Conservation (phyloP, 2,329 filamentous ascomycete genomes). For the Colletotrichum salicis region DNA sequence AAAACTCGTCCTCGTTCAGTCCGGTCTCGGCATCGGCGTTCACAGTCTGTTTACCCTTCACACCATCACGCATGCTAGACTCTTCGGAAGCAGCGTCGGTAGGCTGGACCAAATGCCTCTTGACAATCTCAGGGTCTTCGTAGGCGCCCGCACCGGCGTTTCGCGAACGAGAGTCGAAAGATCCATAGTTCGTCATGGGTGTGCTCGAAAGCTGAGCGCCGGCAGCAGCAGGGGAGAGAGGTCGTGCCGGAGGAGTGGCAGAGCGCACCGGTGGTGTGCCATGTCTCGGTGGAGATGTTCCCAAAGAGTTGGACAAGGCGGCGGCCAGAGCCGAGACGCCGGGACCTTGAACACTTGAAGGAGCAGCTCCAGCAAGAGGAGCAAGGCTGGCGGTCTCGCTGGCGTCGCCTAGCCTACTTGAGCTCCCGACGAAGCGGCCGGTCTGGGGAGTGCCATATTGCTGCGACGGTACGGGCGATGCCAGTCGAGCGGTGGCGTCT, state of each 20-base stretch:
- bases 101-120: constrained; percentile 84
- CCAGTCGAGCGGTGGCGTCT: constrained; percentile 69
- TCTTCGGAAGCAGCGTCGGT: constrained; percentile 61
- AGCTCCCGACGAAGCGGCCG: constrained; percentile 55
- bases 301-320: constrained; percentile 81
- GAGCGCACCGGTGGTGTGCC: constrained; percentile 72
- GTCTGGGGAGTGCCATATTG: constrained; percentile 50
- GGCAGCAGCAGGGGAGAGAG: constrained; percentile 55
- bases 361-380: constrained; percentile 72
- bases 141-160: constrained; percentile 67
- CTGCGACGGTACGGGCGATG: constrained; percentile 63
- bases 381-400: constrained; percentile 64
- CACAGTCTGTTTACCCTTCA: constrained; percentile 66
- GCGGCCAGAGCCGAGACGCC: constrained; percentile 89
- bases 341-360: constrained; percentile 75
- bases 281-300: constrained; percentile 75
- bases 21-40: constrained; percentile 48
- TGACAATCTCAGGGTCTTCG: constrained; percentile 92
- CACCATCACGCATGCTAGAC: constrained; percentile 53
- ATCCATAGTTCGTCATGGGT: constrained; percentile 80
- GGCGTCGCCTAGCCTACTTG: constrained; percentile 39
- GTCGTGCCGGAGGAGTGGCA: constrained; percentile 60
- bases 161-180: constrained; percentile 77
- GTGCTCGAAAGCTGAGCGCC: constrained; percentile 59
- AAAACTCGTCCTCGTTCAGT: constrained; percentile 84